Evolutionary conservation across 1,284 basidiomycete genomes (phyloP).

Genomic region (Tilletiaria anomala): DNA sequence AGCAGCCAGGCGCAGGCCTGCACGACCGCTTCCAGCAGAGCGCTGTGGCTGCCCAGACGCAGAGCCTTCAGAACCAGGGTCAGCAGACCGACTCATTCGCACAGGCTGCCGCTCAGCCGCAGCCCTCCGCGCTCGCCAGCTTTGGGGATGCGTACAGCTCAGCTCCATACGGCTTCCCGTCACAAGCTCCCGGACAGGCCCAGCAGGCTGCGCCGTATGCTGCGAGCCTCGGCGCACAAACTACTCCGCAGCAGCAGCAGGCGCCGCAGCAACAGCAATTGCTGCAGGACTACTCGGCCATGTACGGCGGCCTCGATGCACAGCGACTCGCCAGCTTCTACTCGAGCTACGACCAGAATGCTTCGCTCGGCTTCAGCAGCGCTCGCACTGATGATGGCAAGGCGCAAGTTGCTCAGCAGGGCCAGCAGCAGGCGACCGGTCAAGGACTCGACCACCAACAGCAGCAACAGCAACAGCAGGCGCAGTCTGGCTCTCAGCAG

Average conservation of each 20-base stretch:
- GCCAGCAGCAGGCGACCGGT: constrained; percentile 9
- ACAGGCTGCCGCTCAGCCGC: no score
- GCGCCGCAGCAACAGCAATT: constrained; percentile 8
- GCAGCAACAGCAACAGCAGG: constrained; percentile 10
- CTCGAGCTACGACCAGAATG: constrained; percentile 26
- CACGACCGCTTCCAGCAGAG: neutral
- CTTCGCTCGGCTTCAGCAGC: neutral
- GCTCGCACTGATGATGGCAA: neutral
- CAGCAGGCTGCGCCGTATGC: neutral
- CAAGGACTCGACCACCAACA: constrained; percentile 4
- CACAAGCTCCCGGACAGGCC: no score
- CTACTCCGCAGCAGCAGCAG: constrained; percentile 5
- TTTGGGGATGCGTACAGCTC: no score
- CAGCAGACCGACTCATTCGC: no score
- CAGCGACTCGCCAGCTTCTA: constrained; percentile 32
- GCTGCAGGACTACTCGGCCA: constrained; percentile 7
- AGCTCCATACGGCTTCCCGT: no score
- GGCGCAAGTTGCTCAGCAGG: constrained; percentile 9
- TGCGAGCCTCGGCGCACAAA: neutral
- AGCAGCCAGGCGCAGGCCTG: no score
- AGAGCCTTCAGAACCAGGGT: no score
- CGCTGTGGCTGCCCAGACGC: no score
- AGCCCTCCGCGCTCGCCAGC: no score
- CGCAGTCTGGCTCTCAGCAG: constrained; percentile 16
- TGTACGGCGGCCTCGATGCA: constrained; percentile 30